Evolutionary conservation across 257 asterid genomes (phyloP), one percentile per base, ranked within the genome.

Genomic region (Solanum etuberosum): DNA sequence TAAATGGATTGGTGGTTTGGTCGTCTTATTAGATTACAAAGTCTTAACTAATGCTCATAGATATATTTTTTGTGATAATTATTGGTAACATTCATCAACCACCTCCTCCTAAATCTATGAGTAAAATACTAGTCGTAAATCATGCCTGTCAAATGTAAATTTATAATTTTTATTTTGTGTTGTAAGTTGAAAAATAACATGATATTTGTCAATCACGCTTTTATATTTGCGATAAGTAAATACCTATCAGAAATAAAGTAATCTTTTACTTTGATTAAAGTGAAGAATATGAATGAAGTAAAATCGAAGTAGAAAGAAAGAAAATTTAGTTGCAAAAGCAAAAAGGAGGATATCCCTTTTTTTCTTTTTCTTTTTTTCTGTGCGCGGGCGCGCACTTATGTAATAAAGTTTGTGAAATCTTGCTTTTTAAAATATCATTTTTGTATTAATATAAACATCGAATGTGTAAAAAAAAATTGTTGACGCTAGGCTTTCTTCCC

Each of bases 81-180:
- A 83, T 83, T 77, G 83, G 83, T 77, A 77, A 77, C 6, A 40
- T 77, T 40, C 35, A 77, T 40, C 35, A 40, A 77, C 83, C 14
- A 15, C n/a, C 81, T 21, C 37, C 21, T 77, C 61, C 59, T n/a
- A 76, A 6, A 40, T 40, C 31, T 76, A 7, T 76, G 4, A 38
- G 23, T 70, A 32, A 70, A 32, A 32, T 70, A 32, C 4, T 4
- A 70, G 1, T 16, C 1, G 7, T 70, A 16, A 25, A 65, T 65
- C 4, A 13, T 2, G 6, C 9, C 12, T 12, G 8, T 2, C 8
- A 65, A 65, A 25, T 25, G 1, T 16, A 12, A 4, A 70, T 32
- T 16, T 32, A 4, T 32, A 70, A 29, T 68, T 14, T 3, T 29
- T 7, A 1, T 67, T 27, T 14, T 68, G 1, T 6, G 2, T 65